phyloP scores from a whole-genome alignment of 805 yeast species.

The Candida railenensis region DNA sequence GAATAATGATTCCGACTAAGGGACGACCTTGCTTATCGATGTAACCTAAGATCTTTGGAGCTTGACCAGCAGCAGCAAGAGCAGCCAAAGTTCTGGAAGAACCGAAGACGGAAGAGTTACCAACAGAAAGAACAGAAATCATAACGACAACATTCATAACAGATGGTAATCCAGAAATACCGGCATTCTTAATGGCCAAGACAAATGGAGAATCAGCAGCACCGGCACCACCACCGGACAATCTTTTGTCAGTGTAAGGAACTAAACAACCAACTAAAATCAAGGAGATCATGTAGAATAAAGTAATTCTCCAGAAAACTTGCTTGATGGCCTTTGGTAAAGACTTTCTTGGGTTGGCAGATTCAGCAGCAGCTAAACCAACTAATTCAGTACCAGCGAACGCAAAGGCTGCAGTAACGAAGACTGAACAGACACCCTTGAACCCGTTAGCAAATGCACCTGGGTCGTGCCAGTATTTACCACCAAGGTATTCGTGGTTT shows the following conservation, averaged over 20 bases:
- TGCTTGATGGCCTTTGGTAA: conserved; percentile 42
- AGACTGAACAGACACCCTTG: conserved; percentile 39
- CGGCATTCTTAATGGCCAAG: conserved; percentile 31
- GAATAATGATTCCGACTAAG: conserved; percentile 39
- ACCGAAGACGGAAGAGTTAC: conserved; percentile 41
- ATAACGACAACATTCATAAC: conserved; percentile 41
- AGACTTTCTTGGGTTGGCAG: conserved; percentile 35
- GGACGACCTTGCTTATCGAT: conserved; percentile 54
- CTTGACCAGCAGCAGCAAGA: conserved; percentile 44
- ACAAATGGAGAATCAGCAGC: conserved; percentile 31
- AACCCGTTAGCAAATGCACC: conserved; percentile 54
- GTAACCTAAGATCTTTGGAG: conserved; percentile 43
- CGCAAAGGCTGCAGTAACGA: conserved; percentile 42
- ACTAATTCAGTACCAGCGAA: conserved; percentile 41
- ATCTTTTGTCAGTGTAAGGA: conserved; percentile 39
- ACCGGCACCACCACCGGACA: conserved; percentile 20
- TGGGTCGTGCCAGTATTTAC: conserved; percentile 51
- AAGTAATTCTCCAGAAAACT: conserved; percentile 42
- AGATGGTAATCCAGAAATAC: conserved; percentile 37
- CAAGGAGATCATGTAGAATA: conserved; percentile 45
- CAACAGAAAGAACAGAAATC: conserved; percentile 41
- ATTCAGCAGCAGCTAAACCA: conserved; percentile 43
- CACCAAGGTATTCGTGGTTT: conserved; percentile 46
- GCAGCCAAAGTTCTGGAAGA: conserved; percentile 46
- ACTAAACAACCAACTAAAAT: conserved; percentile 52